A percentile compares a stretch with the other conserved stretches of the same genome.
phyloP scores from a whole-genome alignment of 495 filamentous ascomycete genomes.

The Penicillium maclennaniae region DNA sequence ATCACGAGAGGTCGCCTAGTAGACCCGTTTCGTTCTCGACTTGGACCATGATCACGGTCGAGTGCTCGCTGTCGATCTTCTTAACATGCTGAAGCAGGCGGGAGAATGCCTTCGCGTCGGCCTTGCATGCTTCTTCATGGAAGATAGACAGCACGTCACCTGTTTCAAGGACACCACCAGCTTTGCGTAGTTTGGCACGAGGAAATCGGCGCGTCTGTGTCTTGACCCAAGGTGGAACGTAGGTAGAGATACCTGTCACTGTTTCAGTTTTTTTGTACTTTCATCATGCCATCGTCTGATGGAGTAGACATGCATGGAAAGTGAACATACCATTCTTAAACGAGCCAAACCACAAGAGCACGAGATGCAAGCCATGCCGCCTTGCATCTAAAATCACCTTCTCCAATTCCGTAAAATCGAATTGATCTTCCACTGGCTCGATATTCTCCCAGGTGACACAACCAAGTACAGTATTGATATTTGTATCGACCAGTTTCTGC shows the following conservation, averaged over 20 bases:
- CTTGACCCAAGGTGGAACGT: constrained; percentile 45
- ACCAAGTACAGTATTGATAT: constrained; percentile 50
- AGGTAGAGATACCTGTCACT: constrained; percentile 31
- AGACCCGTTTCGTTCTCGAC: constrained; percentile 48
- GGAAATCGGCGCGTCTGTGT: constrained; percentile 40
- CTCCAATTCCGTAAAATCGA: constrained; percentile 43
- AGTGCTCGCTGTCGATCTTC: constrained; percentile 36
- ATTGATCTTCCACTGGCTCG: constrained; percentile 44
- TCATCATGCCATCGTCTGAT: background rate
- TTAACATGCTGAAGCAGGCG: constrained; percentile 36
- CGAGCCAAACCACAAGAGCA: constrained; percentile 50
- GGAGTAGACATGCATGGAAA: background rate
- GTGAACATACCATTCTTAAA: constrained; percentile 44
- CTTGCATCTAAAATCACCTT: constrained; percentile 38
- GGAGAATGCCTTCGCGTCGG: constrained; percentile 37
- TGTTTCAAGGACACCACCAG: constrained; percentile 24
- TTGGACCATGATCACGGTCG: constrained; percentile 50
- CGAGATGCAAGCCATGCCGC: constrained; percentile 36
- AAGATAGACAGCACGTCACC: constrained; percentile 36
- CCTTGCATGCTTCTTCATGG: constrained; percentile 28
- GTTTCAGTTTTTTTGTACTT: background rate
- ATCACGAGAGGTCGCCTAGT: constrained; percentile 44
- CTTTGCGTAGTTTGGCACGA: constrained; percentile 30
- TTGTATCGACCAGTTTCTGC: constrained; percentile 37
- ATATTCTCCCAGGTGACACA: constrained; percentile 49